Conservation (phyloP, 805 yeast genomes). For the Barnettozyma populi region DNA sequence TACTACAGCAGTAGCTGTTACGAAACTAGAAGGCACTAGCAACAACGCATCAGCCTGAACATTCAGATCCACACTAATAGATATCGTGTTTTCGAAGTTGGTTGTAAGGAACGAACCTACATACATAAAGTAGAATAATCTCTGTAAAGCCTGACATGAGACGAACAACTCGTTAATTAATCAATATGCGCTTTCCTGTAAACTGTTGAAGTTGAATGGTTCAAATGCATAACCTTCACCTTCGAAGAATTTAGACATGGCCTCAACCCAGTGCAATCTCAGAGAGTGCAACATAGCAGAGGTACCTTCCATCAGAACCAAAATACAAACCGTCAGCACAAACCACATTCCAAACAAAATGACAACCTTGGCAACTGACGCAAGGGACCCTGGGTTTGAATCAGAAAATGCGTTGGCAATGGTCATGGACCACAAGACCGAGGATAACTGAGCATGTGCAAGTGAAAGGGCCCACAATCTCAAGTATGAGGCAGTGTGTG, state of each 20-base stretch:
- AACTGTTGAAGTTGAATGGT: slow-evolving; percentile 67
- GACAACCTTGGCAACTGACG: slow-evolving; percentile 72
- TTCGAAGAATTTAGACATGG: slow-evolving; percentile 96
- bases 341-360: slow-evolving; percentile 93
- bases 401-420: slow-evolving; percentile 68
- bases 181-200: slow-evolving; percentile 1
- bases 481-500: slow-evolving; percentile 96
- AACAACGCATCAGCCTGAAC: neutral
- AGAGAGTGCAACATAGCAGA: slow-evolving; percentile 98
- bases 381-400: slow-evolving; percentile 38
- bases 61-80: neutral
- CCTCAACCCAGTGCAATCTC: slow-evolving; percentile 98
- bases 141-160: neutral
- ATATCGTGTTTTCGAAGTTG: neutral
- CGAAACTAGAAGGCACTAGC: neutral
- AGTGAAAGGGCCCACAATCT: slow-evolving; percentile 97
- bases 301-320: slow-evolving; percentile 97
- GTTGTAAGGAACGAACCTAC: too few relatives aligned
- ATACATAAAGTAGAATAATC: neutral
- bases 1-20: neutral
- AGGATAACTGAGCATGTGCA: slow-evolving; percentile 95
- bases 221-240: slow-evolving; percentile 92
- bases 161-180: too few relatives aligned
- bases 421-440: slow-evolving; percentile 94
- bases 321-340: slow-evolving; percentile 78